Evolutionary conservation across 176 grass and related monocot genomes (phyloP).

Genomic region (Paspalum notatum): DNA sequence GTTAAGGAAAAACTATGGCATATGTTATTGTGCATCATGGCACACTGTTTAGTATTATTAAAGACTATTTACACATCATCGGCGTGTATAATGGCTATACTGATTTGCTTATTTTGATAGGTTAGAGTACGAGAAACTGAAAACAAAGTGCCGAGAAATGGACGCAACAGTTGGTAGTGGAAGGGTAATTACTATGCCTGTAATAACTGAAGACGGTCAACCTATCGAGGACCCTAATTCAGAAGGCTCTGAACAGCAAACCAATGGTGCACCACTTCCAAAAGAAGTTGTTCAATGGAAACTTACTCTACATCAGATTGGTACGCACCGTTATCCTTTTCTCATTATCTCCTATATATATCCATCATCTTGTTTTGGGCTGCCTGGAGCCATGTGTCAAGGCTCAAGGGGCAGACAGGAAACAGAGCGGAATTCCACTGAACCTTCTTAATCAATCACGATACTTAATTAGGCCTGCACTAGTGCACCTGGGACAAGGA

Average conservation of each 20-base stretch:
- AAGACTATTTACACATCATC: slow-evolving; percentile 8
- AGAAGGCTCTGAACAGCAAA: slow-evolving; percentile 38
- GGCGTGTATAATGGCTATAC: slow-evolving; percentile 30
- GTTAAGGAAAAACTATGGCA: neutral
- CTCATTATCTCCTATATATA: neutral
- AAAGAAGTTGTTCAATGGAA: slow-evolving; percentile 90
- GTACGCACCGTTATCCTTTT: slow-evolving; percentile 40
- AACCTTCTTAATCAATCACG: neutral
- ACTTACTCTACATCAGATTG: slow-evolving; percentile 95
- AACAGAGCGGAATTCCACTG: neutral
- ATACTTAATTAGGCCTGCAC: neutral
- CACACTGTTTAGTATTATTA: neutral
- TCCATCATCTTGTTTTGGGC: neutral
- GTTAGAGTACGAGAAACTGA: slow-evolving; percentile 86
- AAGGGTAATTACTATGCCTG: slow-evolving; percentile 76
- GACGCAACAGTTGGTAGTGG: slow-evolving; percentile 79
- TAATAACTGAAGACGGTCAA: slow-evolving; percentile 82
- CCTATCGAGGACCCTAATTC: slow-evolving; percentile 54
- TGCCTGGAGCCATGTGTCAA: neutral
- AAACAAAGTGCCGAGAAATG: slow-evolving; percentile 92
- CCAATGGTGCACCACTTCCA: slow-evolving; percentile 36
- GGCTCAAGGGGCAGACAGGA: neutral
- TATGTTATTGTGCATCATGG: neutral
- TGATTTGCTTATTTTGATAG: slow-evolving; percentile 56
- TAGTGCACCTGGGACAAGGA: neutral